Evolutionary conservation across 176 grass and related monocot genomes (phyloP), one percentile per base, ranked within the genome.

Genomic region (Juncus effusus): DNA sequence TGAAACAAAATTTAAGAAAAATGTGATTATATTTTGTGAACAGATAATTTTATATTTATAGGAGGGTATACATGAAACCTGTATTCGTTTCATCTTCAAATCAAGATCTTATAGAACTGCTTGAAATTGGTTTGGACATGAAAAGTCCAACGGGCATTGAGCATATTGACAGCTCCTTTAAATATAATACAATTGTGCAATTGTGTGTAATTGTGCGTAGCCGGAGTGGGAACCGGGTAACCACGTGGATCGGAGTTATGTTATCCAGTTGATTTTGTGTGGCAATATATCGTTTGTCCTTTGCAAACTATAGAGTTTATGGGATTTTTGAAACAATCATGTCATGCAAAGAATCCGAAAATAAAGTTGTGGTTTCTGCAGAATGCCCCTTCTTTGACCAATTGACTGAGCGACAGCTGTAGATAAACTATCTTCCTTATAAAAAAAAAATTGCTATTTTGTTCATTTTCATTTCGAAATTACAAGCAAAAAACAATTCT

Each of bases 301-400:
- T 41, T 15, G 5, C 14, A 64, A 40, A 44, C 13, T 61, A 37
- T 10, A 59, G 3, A 19, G 7, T 59, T 59, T 9, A 62, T 11
- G 4, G 16, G 28, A 13, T 63, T 40, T 7, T 7, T 7, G 16
- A 42, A 44, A 10, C 10, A 47, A 35, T 50, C 12, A 50, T 10
- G 0, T 19, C 9, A 65, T 16, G 6, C 6, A 6, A 70, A 16
- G 3, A 56, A 56, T 55, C 55, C 19, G 37, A 51, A 56, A 39
- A 41, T 9, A 53, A 39, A 69, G 50, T 40, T 12, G 35, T 39
- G 28, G 47, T 49, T 69, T 47, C 49, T 19, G 45, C 10, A 50
- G 16, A 37, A 39, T 13, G 66, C 16, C 47, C 10, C 35, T 70
- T 56, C 9, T 70, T 68, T 70, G 66, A 70, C 66, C 67, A 70